Evolutionary conservation across 1,284 basidiomycete genomes (phyloP), one percentile per base, ranked within the genome.

Genomic region (Clitocybe nebularis): DNA sequence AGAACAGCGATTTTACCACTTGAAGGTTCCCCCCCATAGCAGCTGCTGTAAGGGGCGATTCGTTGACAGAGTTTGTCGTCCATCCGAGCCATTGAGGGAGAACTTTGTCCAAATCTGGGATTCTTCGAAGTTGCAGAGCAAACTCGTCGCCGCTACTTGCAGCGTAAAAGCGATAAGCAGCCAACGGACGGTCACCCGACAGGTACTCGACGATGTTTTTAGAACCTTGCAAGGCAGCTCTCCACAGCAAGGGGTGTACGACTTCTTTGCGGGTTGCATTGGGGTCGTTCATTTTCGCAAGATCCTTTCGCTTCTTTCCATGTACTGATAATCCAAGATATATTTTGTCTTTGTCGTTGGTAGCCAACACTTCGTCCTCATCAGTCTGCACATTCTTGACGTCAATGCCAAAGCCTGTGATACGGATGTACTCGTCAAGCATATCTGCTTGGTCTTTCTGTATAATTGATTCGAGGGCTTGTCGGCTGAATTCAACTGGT

Each of bases 261-360:
- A 41, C 36, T 6, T 43, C 29, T 3, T 48, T 29, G 3, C 49
- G 38, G 1, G 47, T 8, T 5, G 68, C 69, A 45, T 74, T 65
- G 0, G 73, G 74, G 48, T 77, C 73, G 32, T 68, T 69, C 51
- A 64, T 67, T 44, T 52, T 58, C 0, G 72, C 73, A 8, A 79
- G 62, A 49, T 79, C 76, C 21, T 65, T 65, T 3, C 75, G 63
- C 52, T 80, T 80, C 64, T 77, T 78, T 7, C 78, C 78, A 47
- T 79, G 75, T 11, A 81, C 75, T 41, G 72, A 72, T 29, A 81
- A 60, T 0, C 79, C 78, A 13, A 77, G 69, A 51, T 81, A 81
- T 1, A 71, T 44, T 49, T 65, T 72, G 51, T 66, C 68, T 43
- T 61, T 54, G 49, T 71, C 67, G 44, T 69, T 71, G 20, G 58